Evolutionary conservation across 306 rosid genomes (phyloP).

Genomic region (barrel medic (Medicago truncatula)): DNA sequence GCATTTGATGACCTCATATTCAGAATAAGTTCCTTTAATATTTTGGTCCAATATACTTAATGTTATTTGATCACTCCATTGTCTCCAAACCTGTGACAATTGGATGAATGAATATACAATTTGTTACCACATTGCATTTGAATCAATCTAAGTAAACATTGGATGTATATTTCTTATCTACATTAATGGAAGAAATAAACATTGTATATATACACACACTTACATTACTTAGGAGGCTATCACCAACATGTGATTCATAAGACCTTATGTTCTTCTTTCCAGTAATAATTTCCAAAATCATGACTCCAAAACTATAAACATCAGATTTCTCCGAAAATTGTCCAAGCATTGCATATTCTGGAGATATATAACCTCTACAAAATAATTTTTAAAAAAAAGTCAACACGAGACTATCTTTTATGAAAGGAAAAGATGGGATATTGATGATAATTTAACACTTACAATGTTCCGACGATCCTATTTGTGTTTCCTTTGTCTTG

Average conservation of each 20-base stretch:
- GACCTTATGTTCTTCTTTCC: constrained; percentile 18
- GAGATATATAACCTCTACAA: constrained; percentile 25
- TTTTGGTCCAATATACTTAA: constrained; percentile 7
- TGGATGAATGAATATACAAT: not conserved
- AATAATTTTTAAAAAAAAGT: not conserved
- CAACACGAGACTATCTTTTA: not conserved
- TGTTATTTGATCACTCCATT: not conserved
- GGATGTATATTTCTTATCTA: not conserved
- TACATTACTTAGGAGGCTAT: constrained; percentile 10
- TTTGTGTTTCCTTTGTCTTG: constrained; percentile 20
- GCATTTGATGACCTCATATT: constrained; percentile 5
- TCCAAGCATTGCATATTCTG: constrained; percentile 24
- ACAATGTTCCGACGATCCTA: constrained; percentile 26
- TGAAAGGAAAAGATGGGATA: not conserved
- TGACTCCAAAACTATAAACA: constrained; percentile 32
- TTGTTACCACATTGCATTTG: not conserved
- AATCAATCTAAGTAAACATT: not conserved
- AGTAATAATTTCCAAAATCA: constrained; percentile 25
- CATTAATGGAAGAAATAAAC: not conserved
- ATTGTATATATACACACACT: not conserved
- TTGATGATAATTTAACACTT: not conserved
- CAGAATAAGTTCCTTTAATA: not conserved
- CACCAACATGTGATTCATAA: constrained; percentile 1
- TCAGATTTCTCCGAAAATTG: constrained; percentile 12
- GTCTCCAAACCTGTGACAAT: constrained; percentile 24